phyloP scores from a whole-genome alignment of 1,284 basidiomycete genomes.

The Ustilago cynodontis region DNA sequence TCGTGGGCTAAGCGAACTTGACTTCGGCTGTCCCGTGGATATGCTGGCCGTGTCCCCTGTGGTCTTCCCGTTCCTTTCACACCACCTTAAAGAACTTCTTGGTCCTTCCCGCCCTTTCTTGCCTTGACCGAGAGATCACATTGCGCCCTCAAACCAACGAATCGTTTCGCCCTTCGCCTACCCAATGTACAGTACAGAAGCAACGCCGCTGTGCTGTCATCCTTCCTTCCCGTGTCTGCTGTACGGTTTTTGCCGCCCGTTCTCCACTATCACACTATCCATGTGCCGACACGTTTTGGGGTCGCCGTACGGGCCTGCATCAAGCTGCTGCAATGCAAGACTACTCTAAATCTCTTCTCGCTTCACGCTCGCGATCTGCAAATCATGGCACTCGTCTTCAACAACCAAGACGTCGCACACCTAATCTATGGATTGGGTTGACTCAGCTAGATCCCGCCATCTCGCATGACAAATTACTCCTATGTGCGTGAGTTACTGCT shows the following conservation, averaged over 20 bases:
- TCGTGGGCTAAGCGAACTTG: neutral
- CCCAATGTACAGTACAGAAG: neutral
- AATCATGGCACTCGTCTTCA: neutral
- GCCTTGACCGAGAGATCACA: neutral
- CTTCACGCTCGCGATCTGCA: neutral
- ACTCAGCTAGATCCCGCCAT: neutral
- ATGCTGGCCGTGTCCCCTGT: constrained; percentile 1
- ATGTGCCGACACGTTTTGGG: neutral
- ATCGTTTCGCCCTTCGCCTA: neutral
- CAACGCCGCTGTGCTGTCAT: neutral
- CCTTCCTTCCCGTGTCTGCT: neutral
- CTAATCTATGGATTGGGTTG: neutral
- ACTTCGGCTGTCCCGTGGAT: neutral
- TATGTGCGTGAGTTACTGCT: neutral
- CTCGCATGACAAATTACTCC: neutral
- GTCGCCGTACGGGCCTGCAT: neutral
- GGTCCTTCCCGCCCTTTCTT: neutral
- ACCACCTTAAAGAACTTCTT: neutral
- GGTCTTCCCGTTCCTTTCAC: neutral
- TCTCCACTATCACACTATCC: neutral
- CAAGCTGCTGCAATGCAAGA: constrained; percentile 4
- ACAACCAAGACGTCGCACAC: neutral
- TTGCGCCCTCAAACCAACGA: neutral
- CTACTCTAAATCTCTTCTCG: constrained; percentile 1
- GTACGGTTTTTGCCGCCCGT: neutral